Evolutionary conservation across 2,329 filamentous ascomycete species (phyloP).

Genomic region (Verticillium tricorpus): DNA sequence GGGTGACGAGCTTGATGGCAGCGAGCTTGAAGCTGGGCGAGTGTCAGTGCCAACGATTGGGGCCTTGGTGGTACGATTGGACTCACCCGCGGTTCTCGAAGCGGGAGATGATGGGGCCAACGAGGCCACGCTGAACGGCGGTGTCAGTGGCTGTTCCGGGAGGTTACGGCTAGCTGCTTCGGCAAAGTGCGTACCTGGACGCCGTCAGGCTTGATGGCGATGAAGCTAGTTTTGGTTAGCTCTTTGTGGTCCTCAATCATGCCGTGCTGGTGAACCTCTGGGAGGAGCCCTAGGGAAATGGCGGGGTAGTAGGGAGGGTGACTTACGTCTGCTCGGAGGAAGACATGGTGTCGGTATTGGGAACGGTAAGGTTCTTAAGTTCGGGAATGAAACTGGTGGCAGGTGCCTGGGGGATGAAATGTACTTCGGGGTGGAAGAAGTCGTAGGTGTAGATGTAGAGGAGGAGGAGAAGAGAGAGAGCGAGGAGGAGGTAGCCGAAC

Average conservation of each 20-base stretch:
- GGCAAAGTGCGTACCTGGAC: constrained; percentile 70
- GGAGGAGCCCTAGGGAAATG: background rate
- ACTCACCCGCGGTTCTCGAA: constrained; percentile 93
- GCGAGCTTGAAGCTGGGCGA: constrained; percentile 84
- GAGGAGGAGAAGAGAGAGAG: background rate
- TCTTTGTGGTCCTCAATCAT: background rate
- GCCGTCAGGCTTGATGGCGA: constrained; percentile 99
- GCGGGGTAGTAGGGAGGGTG: constrained; percentile 11
- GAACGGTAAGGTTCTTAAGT: background rate
- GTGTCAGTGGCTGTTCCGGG: constrained; percentile 5
- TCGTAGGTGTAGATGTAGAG: background rate
- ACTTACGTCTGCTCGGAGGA: constrained; percentile 79
- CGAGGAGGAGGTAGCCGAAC: constrained; percentile 16
- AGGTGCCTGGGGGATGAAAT: background rate
- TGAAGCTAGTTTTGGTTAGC: constrained; percentile 65
- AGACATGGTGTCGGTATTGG: background rate
- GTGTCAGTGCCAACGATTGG: constrained; percentile 4
- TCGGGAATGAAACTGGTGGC: background rate
- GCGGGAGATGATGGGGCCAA: constrained; percentile 95
- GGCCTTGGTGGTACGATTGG: background rate
- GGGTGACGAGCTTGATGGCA: constrained; percentile 91
- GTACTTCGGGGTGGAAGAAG: constrained; percentile 12
- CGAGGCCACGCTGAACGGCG: constrained; percentile 74
- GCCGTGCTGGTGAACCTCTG: background rate
- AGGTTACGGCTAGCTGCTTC: background rate